Base-by-base conservation (phyloP, 2,329 filamentous ascomycete genomes). In the Emydomyces testavorans region DNA sequence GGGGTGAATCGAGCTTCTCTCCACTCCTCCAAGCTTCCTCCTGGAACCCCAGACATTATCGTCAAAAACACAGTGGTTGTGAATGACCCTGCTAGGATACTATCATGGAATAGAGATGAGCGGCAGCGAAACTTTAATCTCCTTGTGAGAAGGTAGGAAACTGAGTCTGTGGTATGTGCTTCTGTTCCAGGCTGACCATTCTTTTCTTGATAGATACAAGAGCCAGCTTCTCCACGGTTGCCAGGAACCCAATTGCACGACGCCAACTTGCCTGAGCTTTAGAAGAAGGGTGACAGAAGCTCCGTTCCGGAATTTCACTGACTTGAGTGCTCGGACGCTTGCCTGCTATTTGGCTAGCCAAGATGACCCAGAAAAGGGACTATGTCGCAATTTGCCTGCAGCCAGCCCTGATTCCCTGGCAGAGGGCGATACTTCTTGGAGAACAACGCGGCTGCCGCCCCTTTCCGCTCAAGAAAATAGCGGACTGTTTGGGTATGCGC, bases 171-270 rank as follows among this genome's bases (percentile, higher is more conserved):
- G 6, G 15, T 18, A 4, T 6, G 16, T 15, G 5, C 3, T 8
- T 23, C 20, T 20, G 26, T 49, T 21, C 43, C 46, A 44, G 29
- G 34, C 50, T 59, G 31, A 49, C 44, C 7, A 6, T 46, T 15
- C 16, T 20, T 18, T n/a, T 20, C 7, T 13, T 21, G 2, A 8
- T 46, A 90, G 85, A 58, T 93, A 85, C 60, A 79, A 89, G 42
- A 71, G 77, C 28, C 88, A 94, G 65, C 77, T 94, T n/a, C 78
- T 87, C 49, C 76, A 84, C 54, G 88, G 88, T 53, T 94, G 88
- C 62, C 78, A 78, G 52, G 77, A 76, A 54, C 69, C 73, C 46
- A 70, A 73, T 44, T 94, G 88, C 65, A 72, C 71, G 29, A 90
- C 80, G 1, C 68, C 85, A 11, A 90, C 85, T 11, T 94, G 88